phyloP scores from a whole-genome alignment of 192 early-diverging fungal genomes.

The Obelidium mucronatum region DNA sequence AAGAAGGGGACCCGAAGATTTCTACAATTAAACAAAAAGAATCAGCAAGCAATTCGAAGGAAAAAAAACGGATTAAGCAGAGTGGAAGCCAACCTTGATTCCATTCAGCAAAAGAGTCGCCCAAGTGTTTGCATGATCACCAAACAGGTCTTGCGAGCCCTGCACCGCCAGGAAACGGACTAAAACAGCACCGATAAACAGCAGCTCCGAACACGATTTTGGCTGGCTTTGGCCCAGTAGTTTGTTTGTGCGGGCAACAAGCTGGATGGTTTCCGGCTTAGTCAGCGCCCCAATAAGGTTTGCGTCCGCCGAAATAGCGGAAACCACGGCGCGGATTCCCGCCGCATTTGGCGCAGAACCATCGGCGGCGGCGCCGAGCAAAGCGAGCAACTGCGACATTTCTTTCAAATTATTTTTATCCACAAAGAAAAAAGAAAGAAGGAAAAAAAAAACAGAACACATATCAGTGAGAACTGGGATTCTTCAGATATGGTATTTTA shows the following conservation, averaged over 20 bases:
- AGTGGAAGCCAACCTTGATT: background rate
- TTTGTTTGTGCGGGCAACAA: background rate
- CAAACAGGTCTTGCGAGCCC: background rate
- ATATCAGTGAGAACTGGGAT: background rate
- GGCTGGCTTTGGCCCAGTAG: background rate
- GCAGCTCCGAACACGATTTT: background rate
- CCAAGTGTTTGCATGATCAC: background rate
- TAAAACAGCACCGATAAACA: background rate
- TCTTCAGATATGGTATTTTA: no score
- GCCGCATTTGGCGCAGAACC: background rate
- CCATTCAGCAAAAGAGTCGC: background rate
- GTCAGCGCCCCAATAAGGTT: background rate
- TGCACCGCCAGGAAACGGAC: background rate
- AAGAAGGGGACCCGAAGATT: constrained; percentile 12
- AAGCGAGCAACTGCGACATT: background rate
- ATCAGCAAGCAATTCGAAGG: background rate
- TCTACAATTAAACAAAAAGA: background rate
- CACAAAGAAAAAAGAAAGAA: background rate
- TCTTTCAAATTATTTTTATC: background rate
- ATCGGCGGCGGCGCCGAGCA: background rate
- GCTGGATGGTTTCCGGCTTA: background rate
- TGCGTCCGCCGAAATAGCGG: background rate
- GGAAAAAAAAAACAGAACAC: background rate
- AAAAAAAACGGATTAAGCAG: background rate
- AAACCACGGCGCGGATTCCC: background rate